A percentile compares a stretch with the other conserved stretches of the same genome.
Evolutionary conservation across 805 yeast species (phyloP).

Genomic region (Hyphopichia homilentoma): DNA sequence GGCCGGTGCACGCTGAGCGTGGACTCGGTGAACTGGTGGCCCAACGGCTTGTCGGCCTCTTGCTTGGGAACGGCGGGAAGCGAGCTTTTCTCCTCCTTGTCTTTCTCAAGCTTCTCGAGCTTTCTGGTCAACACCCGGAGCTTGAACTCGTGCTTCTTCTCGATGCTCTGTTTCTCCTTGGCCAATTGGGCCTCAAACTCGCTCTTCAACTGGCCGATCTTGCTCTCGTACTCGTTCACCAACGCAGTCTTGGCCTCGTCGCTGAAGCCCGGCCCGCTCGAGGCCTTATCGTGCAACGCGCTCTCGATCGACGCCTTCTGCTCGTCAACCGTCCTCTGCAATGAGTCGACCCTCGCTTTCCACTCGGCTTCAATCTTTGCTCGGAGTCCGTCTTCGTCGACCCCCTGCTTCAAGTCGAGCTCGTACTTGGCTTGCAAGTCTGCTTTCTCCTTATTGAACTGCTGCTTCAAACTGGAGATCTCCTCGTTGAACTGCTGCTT

Average conservation of each 20-base stretch:
- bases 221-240: constrained; percentile 12
- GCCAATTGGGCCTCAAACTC: constrained; percentile 16
- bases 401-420: constrained; percentile 16
- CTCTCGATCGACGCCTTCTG: constrained; percentile 34
- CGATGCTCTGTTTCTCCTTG: constrained; percentile 37
- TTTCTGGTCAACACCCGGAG: constrained; percentile 52
- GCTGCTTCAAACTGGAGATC: constrained; percentile 5
- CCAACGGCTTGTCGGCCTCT: constrained; percentile 9
- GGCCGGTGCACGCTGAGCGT: constrained; percentile 32
- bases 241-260: constrained; percentile 7
- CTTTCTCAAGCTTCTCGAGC: constrained; percentile 47
- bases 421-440: constrained; percentile 11
- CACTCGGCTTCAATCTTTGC: constrained; percentile 23
- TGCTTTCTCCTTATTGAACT: constrained; percentile 16
- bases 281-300: constrained; percentile 17
- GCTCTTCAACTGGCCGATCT: constrained; percentile 16
- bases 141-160: constrained; percentile 57
- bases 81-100: neutral
- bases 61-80: neutral
- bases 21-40: constrained; percentile 22
- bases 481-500: constrained; percentile 8
- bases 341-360: constrained; percentile 13
- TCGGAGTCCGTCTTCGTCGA: constrained; percentile 18
- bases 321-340: constrained; percentile 14
- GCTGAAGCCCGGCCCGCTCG: neutral